Percentiles rank a stretch among this genome's conserved stretches.
Conservation (phyloP, 352 stramenopile genomes). For the Pythium coloratum region DNA sequence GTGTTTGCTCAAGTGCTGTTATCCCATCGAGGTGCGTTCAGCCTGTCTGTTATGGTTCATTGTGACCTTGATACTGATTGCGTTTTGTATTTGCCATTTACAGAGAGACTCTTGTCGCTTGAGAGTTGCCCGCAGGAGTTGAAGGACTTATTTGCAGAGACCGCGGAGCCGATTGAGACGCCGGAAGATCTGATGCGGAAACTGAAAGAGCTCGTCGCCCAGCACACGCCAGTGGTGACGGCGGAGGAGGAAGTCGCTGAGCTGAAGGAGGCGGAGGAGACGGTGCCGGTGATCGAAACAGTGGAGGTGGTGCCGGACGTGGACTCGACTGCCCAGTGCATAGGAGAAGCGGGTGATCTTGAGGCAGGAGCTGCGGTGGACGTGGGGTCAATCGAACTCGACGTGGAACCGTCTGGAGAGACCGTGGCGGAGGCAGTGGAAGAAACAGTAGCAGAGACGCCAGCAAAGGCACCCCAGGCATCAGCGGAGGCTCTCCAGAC, state of each 20-base stretch:
- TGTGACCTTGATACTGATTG: background rate
- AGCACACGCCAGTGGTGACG: background rate
- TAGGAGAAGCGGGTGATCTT: background rate
- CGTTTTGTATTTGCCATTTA: background rate
- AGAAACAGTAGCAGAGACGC: no score
- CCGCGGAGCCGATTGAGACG: background rate
- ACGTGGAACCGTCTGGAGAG: background rate
- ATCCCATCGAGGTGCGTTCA: conserved; percentile 41
- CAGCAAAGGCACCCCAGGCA: background rate
- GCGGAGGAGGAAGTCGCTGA: background rate
- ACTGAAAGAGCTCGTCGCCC: background rate
- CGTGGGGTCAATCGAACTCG: conserved; percentile 3
- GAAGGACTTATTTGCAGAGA: conserved; percentile 5
- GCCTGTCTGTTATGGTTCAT: background rate
- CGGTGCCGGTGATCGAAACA: background rate
- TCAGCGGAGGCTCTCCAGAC: background rate
- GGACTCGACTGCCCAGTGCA: conserved; percentile 1
- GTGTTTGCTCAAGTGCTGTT: conserved; percentile 55
- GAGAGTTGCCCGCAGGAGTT: conserved; percentile 9
- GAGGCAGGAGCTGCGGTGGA: conserved; percentile 11
- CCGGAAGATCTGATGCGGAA: conserved; percentile 12
- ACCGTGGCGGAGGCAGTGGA: no score
- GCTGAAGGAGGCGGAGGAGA: no score
- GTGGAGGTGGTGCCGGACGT: background rate
- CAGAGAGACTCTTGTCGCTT: conserved; percentile 15